Conservation (phyloP, 306 rosid species). For the Cajanus cajan region DNA sequence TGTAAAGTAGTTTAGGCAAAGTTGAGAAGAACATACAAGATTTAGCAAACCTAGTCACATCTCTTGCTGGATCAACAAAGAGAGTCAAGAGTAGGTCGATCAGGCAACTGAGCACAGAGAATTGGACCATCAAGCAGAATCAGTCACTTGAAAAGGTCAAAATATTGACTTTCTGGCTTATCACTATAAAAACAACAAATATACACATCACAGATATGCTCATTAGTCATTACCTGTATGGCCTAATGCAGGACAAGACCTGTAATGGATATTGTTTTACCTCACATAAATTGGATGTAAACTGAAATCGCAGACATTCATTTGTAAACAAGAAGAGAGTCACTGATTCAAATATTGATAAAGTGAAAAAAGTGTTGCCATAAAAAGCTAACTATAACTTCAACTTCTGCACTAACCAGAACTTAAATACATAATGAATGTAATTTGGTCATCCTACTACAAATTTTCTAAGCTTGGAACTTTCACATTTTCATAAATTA, state of each 20-base stretch:
- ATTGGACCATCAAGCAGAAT: not conserved
- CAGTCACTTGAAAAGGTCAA: not conserved
- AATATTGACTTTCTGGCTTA: not conserved
- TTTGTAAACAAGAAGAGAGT: constrained; percentile 20
- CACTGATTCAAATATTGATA: not conserved
- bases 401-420: not conserved
- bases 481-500: not conserved
- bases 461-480: not conserved
- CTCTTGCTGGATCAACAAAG: not conserved
- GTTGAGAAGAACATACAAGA: not conserved
- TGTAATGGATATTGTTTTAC: constrained; percentile 1
- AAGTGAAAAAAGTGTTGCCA: not conserved
- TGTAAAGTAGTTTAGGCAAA: not conserved
- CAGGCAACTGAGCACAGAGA: not conserved
- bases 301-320: not conserved
- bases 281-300: not conserved
- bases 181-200: not conserved
- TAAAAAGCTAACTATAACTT: not conserved
- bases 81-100: not conserved
- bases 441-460: too few relatives aligned
- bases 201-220: not conserved
- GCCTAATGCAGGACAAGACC: not conserved
- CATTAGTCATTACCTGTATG: not conserved
- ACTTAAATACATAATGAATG: too few relatives aligned
- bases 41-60: not conserved